Percentiles rank a stretch among this genome's conserved stretches.
phyloP scores from a whole-genome alignment of 2,329 filamentous ascomycete species.

The Metarhizium anisopliae region DNA sequence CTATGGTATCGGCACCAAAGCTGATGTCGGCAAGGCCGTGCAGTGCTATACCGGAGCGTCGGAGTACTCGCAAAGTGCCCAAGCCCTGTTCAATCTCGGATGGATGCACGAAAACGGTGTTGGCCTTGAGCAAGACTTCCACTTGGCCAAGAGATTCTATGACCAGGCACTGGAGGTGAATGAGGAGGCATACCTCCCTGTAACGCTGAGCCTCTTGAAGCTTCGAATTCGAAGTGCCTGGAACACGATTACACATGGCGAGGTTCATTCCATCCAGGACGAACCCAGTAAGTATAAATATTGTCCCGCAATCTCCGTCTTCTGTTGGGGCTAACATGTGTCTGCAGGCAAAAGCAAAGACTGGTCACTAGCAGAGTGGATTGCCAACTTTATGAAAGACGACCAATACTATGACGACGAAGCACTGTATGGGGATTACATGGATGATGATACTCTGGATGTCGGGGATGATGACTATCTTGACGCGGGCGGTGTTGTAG shows the following conservation, averaged over 20 bases:
- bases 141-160: slow-evolving; percentile 93
- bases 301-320: not conserved
- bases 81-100: slow-evolving; percentile 92
- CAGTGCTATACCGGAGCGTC: slow-evolving; percentile 88
- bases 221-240: slow-evolving; percentile 79
- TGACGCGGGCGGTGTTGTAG: slow-evolving; percentile 70
- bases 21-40: slow-evolving; percentile 76
- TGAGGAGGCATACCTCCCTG: slow-evolving; percentile 85
- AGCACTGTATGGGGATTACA: slow-evolving; percentile 37
- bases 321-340: slow-evolving; percentile 17
- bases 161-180: slow-evolving; percentile 89
- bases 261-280: slow-evolving; percentile 84
- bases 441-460: slow-evolving; percentile 46
- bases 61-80: slow-evolving; percentile 83
- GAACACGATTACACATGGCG: slow-evolving; percentile 88
- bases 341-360: slow-evolving; percentile 56
- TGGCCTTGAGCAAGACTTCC: slow-evolving; percentile 88
- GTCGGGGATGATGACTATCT: slow-evolving; percentile 50
- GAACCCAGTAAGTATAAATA: slow-evolving; percentile 64
- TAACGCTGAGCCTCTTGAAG: slow-evolving; percentile 80
- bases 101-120: slow-evolving; percentile 99
- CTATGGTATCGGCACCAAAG: slow-evolving; percentile 62
- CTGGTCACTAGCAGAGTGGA: slow-evolving; percentile 77
- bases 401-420: slow-evolving; percentile 58
- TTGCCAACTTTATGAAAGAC: slow-evolving; percentile 72